Evolutionary conservation across 306 rosid species (phyloP).

Genomic region (Betula pendula): DNA sequence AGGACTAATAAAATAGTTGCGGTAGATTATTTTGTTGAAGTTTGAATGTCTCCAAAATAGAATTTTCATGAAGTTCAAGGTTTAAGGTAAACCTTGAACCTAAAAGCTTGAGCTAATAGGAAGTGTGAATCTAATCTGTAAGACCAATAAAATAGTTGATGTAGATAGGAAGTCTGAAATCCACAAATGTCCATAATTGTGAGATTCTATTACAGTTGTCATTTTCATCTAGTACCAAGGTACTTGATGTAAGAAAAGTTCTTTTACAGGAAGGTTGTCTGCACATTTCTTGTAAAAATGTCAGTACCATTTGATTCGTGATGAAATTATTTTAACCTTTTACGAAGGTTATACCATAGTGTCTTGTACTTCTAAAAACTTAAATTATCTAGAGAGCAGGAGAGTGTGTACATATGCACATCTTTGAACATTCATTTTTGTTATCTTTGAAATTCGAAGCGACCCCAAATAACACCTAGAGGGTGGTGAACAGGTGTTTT

Average conservation of each 20-base stretch:
- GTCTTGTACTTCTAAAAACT: neutral
- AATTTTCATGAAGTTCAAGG: neutral
- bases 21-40: neutral
- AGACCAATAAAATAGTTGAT: neutral
- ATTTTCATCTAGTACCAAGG: neutral
- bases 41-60: neutral
- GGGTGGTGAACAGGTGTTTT: no score
- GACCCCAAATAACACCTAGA: no score
- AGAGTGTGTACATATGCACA: neutral
- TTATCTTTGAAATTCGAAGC: neutral
- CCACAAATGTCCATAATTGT: neutral
- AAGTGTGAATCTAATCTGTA: neutral
- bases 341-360: neutral
- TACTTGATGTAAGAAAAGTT: neutral
- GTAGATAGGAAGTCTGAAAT: neutral
- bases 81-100: neutral
- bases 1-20: neutral
- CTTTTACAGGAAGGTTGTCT: neutral
- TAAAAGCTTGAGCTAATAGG: neutral
- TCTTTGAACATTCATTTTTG: neutral
- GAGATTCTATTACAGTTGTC: neutral
- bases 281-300: neutral
- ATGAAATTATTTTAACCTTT: no score
- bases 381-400: neutral
- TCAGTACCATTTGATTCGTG: neutral